Evolutionary conservation across 805 yeast species (phyloP), one percentile per base, ranked within the genome.

Genomic region (Schizosaccharomyces lindneri): DNA sequence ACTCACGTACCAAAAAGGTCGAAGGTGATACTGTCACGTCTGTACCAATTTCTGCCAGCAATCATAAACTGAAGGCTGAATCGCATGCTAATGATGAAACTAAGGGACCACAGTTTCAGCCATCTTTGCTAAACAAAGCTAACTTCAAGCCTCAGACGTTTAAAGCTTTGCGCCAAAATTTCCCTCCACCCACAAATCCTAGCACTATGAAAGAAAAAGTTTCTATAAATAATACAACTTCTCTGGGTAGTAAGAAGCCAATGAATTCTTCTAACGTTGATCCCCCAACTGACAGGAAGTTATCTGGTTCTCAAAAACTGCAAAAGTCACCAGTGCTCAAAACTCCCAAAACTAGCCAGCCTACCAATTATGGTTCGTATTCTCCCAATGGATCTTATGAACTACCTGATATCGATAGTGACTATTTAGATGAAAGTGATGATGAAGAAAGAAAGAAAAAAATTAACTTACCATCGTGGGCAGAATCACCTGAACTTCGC

Each of bases 381-480:
- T 46, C 51, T 21, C 57, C 57, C 15, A 51, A 29, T 17, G 36
- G 11, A 36, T 27, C 60, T 29, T 17, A n/a, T 43, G 68, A 62
- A 19, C 61, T 67, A 36, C 69, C 69, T 6, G 69, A 67, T 15
- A 67, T 67, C 15, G 73, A 70, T 27, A 71, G 72, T 62, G 65
- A 68, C 63, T 65, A 65, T 61, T 36, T 43, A 15, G 55, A 62
- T 27, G 29, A 17, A 19, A 48, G 19, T 41, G 32, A 41, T 3
- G 59, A 19, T 13, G 84, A 80, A 39, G 81, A 78, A 61, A 81
- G 77, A 60, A 80, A 75, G 15, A 19, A 46, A 31, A 43, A 46
- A 19, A 74, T 74, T 19, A 76, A 77, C 17, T 72, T 73, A 43
- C 76, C 76, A 55, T 77, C 77, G 55, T 82, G 87, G 87, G 86